Conservation (phyloP, 2,329 filamentous ascomycete species). For the Lachnellula occidentalis region DNA sequence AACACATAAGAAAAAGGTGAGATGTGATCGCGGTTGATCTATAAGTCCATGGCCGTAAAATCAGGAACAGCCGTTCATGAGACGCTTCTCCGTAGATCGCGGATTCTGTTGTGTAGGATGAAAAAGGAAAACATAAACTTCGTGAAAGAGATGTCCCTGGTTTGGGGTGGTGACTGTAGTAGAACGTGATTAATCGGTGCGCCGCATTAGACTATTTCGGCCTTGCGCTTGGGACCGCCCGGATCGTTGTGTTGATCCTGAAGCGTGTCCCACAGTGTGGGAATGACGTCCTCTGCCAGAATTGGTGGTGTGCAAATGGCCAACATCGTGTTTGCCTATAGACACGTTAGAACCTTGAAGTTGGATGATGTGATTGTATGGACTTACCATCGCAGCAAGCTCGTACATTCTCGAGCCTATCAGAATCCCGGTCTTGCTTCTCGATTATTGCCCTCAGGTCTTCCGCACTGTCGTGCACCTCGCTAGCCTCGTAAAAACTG, state of each 20-base stretch:
- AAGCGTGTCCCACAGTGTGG: not conserved
- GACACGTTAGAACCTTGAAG: constrained; percentile 17
- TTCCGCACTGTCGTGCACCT: constrained; percentile 72
- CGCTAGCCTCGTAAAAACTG: constrained; percentile 49
- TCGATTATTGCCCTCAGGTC: constrained; percentile 77
- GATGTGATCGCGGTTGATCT: not conserved
- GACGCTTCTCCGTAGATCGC: too few relatives aligned
- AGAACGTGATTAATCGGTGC: constrained; percentile 13
- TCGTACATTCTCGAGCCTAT: constrained; percentile 87
- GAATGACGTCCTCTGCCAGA: constrained; percentile 41
- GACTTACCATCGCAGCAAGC: constrained; percentile 93
- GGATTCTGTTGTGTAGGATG: too few relatives aligned
- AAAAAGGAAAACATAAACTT: constrained; percentile 20
- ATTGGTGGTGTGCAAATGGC: constrained; percentile 45
- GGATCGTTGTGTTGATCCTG: not conserved
- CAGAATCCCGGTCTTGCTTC: constrained; percentile 68
- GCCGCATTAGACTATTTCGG: constrained; percentile 20
- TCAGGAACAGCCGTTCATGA: not conserved
- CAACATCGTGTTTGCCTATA: constrained; percentile 69
- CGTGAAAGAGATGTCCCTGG: constrained; percentile 14
- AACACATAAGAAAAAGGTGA: not conserved
- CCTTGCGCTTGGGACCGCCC: not conserved
- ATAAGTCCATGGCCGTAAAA: not conserved
- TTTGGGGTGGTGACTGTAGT: constrained; percentile 4
- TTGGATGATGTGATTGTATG: not conserved